phyloP scores from a whole-genome alignment of 805 yeast species.

The Cyberlindnera meyerae region DNA sequence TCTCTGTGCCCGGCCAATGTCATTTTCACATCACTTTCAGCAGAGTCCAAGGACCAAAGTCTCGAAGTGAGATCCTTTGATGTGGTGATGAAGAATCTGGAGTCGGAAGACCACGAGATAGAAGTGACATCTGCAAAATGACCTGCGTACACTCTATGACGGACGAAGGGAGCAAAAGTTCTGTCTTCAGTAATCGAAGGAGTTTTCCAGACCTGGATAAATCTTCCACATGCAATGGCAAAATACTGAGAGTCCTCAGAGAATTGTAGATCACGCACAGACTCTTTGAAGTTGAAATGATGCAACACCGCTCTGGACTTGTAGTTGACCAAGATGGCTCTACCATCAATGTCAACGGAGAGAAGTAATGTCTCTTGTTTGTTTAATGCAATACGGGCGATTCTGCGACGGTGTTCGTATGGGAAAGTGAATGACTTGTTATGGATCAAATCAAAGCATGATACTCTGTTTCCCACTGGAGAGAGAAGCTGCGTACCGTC shows the following conservation, averaged over 20 bases:
- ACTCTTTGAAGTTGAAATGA: conserved; percentile 87
- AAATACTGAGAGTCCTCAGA: conserved; percentile 85
- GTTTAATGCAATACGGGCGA: conserved; percentile 75
- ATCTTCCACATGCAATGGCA: conserved; percentile 79
- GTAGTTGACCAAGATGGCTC: conserved; percentile 88
- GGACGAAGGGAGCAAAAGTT: conserved; percentile 93
- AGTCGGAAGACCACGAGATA: conserved; percentile 85
- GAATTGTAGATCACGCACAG: conserved; percentile 69
- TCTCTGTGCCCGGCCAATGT: conserved; percentile 92
- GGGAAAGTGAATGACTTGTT: conserved; percentile 84
- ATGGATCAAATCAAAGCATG: conserved; percentile 80
- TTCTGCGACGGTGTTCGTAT: conserved; percentile 87
- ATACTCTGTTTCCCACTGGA: conserved; percentile 93
- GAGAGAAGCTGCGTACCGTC: conserved; percentile 82
- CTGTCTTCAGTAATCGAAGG: conserved; percentile 77
- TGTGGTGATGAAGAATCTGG: conserved; percentile 79
- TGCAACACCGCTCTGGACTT: conserved; percentile 79
- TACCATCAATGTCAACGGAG: conserved; percentile 85
- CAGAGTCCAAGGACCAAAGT: conserved; percentile 69
- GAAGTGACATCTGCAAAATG: conserved; percentile 80
- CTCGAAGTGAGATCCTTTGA: conserved; percentile 89
- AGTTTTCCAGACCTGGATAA: conserved; percentile 90
- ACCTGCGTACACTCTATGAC: conserved; percentile 87
- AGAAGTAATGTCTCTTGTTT: conserved; percentile 74
- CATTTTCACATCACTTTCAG: conserved; percentile 72